Conservation (phyloP, 306 rosid species). For the Ormosia semicastrata region DNA sequence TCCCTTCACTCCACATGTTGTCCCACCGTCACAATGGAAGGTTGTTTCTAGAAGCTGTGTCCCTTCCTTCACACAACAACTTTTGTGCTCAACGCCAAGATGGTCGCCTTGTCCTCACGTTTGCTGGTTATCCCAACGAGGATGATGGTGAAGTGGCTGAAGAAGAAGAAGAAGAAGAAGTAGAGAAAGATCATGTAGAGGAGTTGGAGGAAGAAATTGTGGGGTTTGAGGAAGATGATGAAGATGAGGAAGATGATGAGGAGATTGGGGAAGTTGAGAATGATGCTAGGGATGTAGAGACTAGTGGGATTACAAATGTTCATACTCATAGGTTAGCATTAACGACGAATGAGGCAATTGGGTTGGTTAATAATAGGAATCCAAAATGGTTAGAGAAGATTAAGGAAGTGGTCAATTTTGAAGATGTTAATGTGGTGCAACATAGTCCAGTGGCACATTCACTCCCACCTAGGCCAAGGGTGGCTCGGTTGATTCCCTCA, state of each 20-base stretch:
- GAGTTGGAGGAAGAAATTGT: not conserved
- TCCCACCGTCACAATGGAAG: conserved; percentile 65
- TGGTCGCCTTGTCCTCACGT: conserved; percentile 73
- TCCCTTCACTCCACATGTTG: conserved; percentile 51
- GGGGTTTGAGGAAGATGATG: not conserved
- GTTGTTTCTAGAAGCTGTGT: conserved; percentile 56
- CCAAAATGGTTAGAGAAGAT: conserved; percentile 44
- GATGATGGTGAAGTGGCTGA: not conserved
- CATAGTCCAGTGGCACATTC: conserved; percentile 41
- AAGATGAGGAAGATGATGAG: conserved; percentile 1
- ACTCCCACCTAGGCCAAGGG: conserved; percentile 49
- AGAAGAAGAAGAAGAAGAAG: not conserved
- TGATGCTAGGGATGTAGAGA: conserved; percentile 15
- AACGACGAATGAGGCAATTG: conserved; percentile 46
- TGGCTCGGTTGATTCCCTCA: conserved; percentile 29
- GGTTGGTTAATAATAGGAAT: conserved; percentile 30
- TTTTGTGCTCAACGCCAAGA: conserved; percentile 59
- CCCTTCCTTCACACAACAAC: conserved; percentile 42
- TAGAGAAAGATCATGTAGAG: not conserved
- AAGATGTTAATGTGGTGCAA: conserved; percentile 29
- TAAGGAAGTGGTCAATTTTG: conserved; percentile 36
- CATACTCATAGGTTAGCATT: conserved; percentile 47
- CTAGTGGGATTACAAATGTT: conserved; percentile 40
- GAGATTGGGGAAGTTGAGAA: conserved; percentile 5
- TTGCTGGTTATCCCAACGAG: not conserved